These are phyloP conservation scores for Raphidocelis subcapitata DNA, from an alignment of 139 green algal species.

Conservation along the genomic window DNA sequence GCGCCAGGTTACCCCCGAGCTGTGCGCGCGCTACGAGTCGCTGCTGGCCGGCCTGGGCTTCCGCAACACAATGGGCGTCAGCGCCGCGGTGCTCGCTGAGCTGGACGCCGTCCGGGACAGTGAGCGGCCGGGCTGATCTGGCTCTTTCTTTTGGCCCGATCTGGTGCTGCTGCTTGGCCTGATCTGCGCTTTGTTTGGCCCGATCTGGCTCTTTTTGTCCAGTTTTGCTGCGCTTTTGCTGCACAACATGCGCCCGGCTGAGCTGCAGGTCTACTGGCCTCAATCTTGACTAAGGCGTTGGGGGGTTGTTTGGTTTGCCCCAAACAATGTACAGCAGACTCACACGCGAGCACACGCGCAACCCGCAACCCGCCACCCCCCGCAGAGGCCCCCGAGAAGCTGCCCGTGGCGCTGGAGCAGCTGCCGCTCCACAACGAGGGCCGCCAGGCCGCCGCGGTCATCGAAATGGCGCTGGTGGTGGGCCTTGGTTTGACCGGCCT, in stretches of 20 bases:
- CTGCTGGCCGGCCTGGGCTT: conserved; percentile 21
- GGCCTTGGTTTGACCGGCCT: background rate
- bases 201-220: background rate
- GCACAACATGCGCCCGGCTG: background rate
- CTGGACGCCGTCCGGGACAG: too few species aligned
- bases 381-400: conserved; percentile 24
- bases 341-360: too few species aligned
- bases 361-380: too few species aligned
- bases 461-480: conserved; percentile 40
- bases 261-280: too few species aligned
- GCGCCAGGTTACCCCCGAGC: conserved; percentile 5
- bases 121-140: too few species aligned
- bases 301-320: too few species aligned
- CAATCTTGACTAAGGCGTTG: too few species aligned
- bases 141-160: too few species aligned
- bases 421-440: conserved; percentile 43
- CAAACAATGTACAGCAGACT: too few species aligned
- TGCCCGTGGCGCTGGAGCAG: conserved; percentile 51
- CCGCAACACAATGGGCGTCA: background rate
- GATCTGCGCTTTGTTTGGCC: too few species aligned
- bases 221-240: background rate
- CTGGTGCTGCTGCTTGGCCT: too few species aligned
- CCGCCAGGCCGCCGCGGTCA: conserved; percentile 23
- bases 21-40: conserved; percentile 21
- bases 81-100: background rate